phyloP scores from a whole-genome alignment of 768 basidiomycete genomes.

The Clitopilus hobsonii region DNA sequence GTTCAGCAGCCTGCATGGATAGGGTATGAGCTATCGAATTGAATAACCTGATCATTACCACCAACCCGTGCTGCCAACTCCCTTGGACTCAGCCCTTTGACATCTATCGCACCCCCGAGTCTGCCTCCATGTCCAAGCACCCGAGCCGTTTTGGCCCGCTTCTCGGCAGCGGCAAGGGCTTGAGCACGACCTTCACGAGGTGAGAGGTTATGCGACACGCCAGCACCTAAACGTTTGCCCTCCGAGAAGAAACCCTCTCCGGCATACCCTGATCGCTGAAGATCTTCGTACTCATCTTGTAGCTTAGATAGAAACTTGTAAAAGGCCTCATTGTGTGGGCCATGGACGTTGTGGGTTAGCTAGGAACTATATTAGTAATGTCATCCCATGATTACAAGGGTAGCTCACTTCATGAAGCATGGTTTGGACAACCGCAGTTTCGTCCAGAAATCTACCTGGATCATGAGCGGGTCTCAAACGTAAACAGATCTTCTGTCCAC shows the following conservation, averaged over 20 bases:
- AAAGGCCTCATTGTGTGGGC: conserved; percentile 84
- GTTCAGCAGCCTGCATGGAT: conserved; percentile 73
- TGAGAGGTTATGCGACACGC: conserved; percentile 64
- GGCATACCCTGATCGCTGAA: conserved; percentile 76
- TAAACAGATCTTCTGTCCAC: conserved; percentile 78
- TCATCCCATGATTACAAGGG: not conserved
- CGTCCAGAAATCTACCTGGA: conserved; percentile 67
- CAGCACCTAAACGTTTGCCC: conserved; percentile 67
- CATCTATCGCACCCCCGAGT: conserved; percentile 42
- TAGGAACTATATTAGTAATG: conserved; percentile 20
- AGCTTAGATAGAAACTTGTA: conserved; percentile 69
- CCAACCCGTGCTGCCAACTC: conserved; percentile 72
- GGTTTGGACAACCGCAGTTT: conserved; percentile 71
- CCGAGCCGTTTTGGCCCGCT: conserved; percentile 42
- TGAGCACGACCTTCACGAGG: conserved; percentile 59
- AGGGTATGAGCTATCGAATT: conserved; percentile 3
- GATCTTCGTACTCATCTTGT: conserved; percentile 80
- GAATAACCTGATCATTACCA: conserved; percentile 3
- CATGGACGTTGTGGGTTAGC: conserved; percentile 88
- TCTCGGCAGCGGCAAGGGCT: conserved; percentile 80
- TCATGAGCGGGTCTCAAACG: conserved; percentile 70
- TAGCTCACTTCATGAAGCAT: conserved; percentile 84
- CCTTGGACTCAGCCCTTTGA: conserved; percentile 48
- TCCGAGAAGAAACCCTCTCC: conserved; percentile 87
- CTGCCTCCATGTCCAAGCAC: conserved; percentile 51